Base-by-base conservation (phyloP, 2,329 filamentous ascomycete genomes). In the Triangularia verruculosa region DNA sequence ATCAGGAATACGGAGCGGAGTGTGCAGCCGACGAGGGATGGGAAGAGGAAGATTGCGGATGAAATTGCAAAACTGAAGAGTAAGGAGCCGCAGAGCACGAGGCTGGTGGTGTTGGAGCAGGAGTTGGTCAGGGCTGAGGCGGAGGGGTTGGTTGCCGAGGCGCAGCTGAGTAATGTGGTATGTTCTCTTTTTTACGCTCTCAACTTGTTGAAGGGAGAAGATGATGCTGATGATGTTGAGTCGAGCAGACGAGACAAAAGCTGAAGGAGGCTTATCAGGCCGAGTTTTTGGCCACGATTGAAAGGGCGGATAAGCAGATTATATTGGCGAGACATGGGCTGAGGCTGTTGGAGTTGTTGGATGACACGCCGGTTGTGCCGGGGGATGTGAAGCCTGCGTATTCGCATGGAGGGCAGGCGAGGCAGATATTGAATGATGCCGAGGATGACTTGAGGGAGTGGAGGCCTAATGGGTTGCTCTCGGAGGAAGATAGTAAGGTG, bases 111-210 rank as follows among this genome's bases (percentile, higher is more conserved):
- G 22, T 83, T 98, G 61, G 95, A 99, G 81, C 95, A 99, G 80
- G 95, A 98, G 81, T 87, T 99, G 60, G 93, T 99, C 60, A 85
- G 95, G 69, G 93, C 94, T 24, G 95, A 99, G 82, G 95, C 95
- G 2, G 93, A 98, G 81, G 96, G 92, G 72, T 79, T 99, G 64
- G 95, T 99, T 57, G 95, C 95, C 1, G 95, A 99, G 79, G 95
- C 95, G 22, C 95, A 99, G 78, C 83, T 99, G 76, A 94, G 91
- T 73, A 99, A 99, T 76, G 88, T 97, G 70, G 92, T 96, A 80
- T 65, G 89, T 84, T 15, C 54, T 28, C 12, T 24, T 61, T 22
- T 30, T 47, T 54, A 30, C 34, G 9, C 2, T 27, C n/a, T n/a
- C n/a, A n/a, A 8, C 32, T 22, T 8, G 3, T 11, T 25, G 17